A percentile compares a stretch with the other conserved stretches of the same genome.
Conservation (phyloP, 2,329 filamentous ascomycete genomes). For the Albifimbria verrucaria region DNA sequence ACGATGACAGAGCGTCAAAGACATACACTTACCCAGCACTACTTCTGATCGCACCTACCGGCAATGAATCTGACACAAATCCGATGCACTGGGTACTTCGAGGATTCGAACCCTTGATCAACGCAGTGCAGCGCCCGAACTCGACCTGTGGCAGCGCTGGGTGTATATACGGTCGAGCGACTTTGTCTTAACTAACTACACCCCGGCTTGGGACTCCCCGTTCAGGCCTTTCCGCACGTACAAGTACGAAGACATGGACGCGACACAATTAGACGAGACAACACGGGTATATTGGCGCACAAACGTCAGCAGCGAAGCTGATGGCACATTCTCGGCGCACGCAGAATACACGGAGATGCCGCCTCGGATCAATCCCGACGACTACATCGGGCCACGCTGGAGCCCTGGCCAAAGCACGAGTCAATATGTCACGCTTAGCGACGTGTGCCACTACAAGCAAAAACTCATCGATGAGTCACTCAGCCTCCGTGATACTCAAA, state of each 20-base stretch:
- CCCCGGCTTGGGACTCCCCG: background rate
- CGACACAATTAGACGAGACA: conserved; percentile 3
- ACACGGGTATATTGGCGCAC: conserved; percentile 13
- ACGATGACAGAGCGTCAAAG: conserved; percentile 8
- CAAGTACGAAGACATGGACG: conserved; percentile 9
- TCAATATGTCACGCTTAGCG: conserved; percentile 12
- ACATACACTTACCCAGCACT: conserved; percentile 11
- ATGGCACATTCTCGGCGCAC: conserved; percentile 5
- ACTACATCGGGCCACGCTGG: background rate
- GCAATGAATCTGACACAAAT: conserved; percentile 13
- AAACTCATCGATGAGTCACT: background rate
- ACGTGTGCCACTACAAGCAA: conserved; percentile 10
- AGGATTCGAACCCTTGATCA: conserved; percentile 8
- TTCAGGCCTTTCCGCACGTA: background rate
- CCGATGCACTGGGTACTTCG: conserved; percentile 13
- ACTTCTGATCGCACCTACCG: conserved; percentile 10
- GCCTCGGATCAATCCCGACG: background rate
- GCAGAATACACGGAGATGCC: conserved; percentile 8
- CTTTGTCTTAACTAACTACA: conserved; percentile 5
- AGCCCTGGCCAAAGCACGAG: conserved; percentile 3
- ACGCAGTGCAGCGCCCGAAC: background rate
- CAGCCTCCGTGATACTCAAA: background rate
- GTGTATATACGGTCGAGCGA: conserved; percentile 13
- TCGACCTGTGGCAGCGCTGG: conserved; percentile 13
- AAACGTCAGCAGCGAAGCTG: conserved; percentile 6